Evolutionary conservation across 2,329 filamentous ascomycete genomes (phyloP).

Genomic region (Apiospora marii): DNA sequence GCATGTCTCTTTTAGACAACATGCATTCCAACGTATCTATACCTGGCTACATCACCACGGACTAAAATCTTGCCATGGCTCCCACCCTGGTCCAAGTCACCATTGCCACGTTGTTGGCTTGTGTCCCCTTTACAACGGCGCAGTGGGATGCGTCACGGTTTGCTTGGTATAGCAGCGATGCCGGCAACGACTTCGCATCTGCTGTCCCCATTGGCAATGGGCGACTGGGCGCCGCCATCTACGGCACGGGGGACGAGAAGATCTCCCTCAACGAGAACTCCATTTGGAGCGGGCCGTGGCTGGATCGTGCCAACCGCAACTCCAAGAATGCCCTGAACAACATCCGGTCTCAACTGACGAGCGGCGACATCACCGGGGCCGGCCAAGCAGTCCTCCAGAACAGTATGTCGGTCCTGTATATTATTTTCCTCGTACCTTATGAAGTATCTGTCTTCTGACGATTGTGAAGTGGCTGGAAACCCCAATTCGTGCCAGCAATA

Average conservation of each 20-base stretch:
- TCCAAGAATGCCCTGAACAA: conserved; percentile 42
- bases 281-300: conserved; percentile 54
- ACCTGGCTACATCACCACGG: too few species aligned
- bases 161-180: conserved; percentile 32
- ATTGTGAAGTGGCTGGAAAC: conserved; percentile 44
- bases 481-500: conserved; percentile 49
- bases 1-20: neutral
- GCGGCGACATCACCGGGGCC: conserved; percentile 46
- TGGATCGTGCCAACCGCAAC: conserved; percentile 51
- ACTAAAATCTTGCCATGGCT: neutral
- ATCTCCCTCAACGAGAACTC: conserved; percentile 57
- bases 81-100: neutral
- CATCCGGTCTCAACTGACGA: conserved; percentile 46
- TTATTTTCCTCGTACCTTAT: too few species aligned
- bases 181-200: conserved; percentile 33
- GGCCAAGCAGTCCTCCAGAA: conserved; percentile 39
- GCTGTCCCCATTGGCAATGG: conserved; percentile 60
- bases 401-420: neutral
- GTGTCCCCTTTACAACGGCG: neutral
- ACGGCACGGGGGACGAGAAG: conserved; percentile 47
- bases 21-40: neutral
- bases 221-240: conserved; percentile 50
- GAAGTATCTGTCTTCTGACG: neutral
- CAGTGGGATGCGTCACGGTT: conserved; percentile 30
- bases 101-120: conserved; percentile 2